phyloP scores from a whole-genome alignment of 129 eudicot genomes.

The Mikania micrantha region DNA sequence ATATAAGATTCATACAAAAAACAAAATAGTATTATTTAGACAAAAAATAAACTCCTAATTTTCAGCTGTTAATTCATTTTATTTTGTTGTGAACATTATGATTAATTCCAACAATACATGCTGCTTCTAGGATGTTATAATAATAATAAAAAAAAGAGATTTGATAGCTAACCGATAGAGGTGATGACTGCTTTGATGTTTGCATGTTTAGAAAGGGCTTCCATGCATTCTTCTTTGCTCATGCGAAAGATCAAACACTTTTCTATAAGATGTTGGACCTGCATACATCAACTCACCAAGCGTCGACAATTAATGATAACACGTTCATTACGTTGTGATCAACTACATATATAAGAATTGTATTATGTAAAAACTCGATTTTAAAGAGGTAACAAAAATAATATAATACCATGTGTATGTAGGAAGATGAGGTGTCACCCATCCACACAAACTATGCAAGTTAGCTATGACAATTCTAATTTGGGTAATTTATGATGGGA shows the following conservation, averaged over 20 bases:
- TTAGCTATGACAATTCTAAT: not conserved
- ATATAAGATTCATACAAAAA: too few species aligned
- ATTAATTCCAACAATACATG: too few species aligned
- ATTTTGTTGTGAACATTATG: too few species aligned
- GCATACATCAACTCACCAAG: not conserved
- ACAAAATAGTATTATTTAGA: too few species aligned
- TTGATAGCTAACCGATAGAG: slow-evolving; percentile 48
- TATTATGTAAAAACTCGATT: too few species aligned
- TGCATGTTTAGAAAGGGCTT: slow-evolving; percentile 78
- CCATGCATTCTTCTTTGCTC: slow-evolving; percentile 90
- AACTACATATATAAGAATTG: too few species aligned
- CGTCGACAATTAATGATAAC: not conserved
- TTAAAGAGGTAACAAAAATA: too few species aligned
- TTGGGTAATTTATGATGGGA: not conserved
- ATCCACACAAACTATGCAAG: slow-evolving; percentile 22
- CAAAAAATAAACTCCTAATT: too few species aligned
- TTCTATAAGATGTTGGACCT: slow-evolving; percentile 91
- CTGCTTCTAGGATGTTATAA: not conserved
- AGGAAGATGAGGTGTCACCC: slow-evolving; percentile 68
- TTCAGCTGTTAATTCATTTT: too few species aligned
- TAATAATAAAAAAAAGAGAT: not conserved
- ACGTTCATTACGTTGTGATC: not conserved
- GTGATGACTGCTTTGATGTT: slow-evolving; percentile 72
- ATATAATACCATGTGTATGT: slow-evolving; percentile 71
- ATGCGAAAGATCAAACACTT: slow-evolving; percentile 80